Base-by-base conservation (phyloP, 2,329 filamentous ascomycete species). In the Uncinocarpus reesii region DNA sequence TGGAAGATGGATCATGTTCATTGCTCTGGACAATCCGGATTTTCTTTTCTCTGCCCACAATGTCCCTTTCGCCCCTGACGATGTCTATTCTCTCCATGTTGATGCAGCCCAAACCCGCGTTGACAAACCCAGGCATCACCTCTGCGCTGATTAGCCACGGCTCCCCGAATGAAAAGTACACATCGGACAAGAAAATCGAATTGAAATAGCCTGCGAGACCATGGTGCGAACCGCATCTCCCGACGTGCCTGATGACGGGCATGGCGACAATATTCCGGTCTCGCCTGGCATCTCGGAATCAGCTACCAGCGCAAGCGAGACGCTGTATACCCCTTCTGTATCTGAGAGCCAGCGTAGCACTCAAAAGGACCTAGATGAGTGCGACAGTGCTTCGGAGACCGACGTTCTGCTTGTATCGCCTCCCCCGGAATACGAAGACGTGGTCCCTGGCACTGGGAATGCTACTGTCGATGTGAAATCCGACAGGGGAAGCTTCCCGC, bases 261-360 rank as follows among this genome's bases (percentile, higher is more conserved):
- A 31, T 11, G 24, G 21, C 13, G 43, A 42, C 18, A 16, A 32
- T 32, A 28, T 13, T 2, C 42, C 28, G 4, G 37, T 18, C 15
- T 35, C 28, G 13, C 46, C 46, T 15, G n/a, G 11, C 20, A 26
- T 11, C 15, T 32, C 36, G 15, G 23, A 23, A 7, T 16, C 18
- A 6, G 26, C 46, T 5, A 34, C 5, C 3, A 26, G 26, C 15
- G 10, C n/a, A 13, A 18, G 31, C 10, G 37, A 42, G 7, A 28
- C 18, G 8, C 28, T 42, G 20, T 42, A 48, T 23, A 48, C 46
- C 2, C 46, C 46, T 24, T 48, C 46, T 8, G 29, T n/a, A 10
- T 48, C 46, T n/a, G 37, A 48, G 11, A 8, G 28, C 28, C 15
- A 48, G 7, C 32, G 13, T 20, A 20, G 31, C 34, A 37, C 21